Base-by-base conservation (phyloP, 176 grass and related monocot species). In the Chrysopogon serrulatus region DNA sequence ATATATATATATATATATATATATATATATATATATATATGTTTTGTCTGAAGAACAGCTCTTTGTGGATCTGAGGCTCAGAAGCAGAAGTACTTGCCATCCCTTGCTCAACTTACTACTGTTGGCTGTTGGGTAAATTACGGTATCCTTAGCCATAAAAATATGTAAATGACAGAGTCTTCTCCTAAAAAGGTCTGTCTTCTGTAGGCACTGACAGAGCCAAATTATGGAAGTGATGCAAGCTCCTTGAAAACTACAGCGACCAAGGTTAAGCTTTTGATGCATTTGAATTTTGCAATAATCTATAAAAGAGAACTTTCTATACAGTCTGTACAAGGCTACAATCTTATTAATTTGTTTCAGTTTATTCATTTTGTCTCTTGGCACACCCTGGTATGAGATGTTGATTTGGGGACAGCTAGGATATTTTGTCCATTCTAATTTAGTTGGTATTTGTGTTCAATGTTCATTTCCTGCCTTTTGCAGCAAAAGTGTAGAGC, bases 181-280 rank as follows among this genome's bases (percentile, higher is more conserved):
- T 49, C 10, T 31, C 19, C 14, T 34, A 68, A 69, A 24, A 16
- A 40, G 5, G 34, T 63, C 68, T 85, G 26, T 65, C 69, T 86
- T 63, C 34, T 80, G 36, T 81, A 95, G 90, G 93, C 87, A 73
- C 79, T 95, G 66, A 95, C 90, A 26, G 93, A 95, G 66, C 93
- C 93, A 81, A 87, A 95, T 70, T 82, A 95, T 79, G 93, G 93
- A 86, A 95, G 93, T 79, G 93, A 95, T 79, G 90, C 90, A 31
- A 95, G 93, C 76, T 90, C 93, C 47, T 64, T 92, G 83, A 87
- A 68, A 84, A 95, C 90, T 39, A 90, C 76, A 54, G 93, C 93
- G 7, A 90, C 88, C 27, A 95, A 95, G 90, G 93, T 95, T 49
- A 33, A 73, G 39, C 41, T 47, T 23, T 73, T 59, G 62, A 68